A percentile compares a stretch with the other conserved stretches of the same genome.
These are phyloP conservation scores for Penicillium griseofulvum DNA, from an alignment of 2,329 filamentous ascomycete genomes.

Conservation along the genomic window DNA sequence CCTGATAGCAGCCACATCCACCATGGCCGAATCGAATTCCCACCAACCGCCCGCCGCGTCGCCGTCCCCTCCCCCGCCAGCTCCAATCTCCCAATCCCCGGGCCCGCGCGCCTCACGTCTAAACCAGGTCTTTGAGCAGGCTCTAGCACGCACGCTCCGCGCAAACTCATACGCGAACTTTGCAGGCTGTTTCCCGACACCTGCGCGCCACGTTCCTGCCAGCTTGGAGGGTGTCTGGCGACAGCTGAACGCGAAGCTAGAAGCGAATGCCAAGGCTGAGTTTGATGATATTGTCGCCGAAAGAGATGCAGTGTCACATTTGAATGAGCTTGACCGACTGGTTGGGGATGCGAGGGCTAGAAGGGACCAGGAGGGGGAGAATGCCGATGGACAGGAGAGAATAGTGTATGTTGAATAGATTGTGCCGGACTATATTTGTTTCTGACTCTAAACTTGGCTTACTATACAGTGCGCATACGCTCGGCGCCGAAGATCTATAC, in stretches of 20 bases:
- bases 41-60: conserved; percentile 29
- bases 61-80: conserved; percentile 53
- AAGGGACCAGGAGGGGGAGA: conserved; percentile 40
- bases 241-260: conserved; percentile 58
- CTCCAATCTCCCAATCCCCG: conserved; percentile 54
- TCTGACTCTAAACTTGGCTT: background rate
- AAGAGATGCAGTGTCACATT: conserved; percentile 54
- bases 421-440: background rate
- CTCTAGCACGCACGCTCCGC: conserved; percentile 58
- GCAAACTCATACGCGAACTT: conserved; percentile 63
- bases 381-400: conserved; percentile 35
- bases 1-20: conserved; percentile 1
- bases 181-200: conserved; percentile 62
- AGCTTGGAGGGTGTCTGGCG: conserved; percentile 57
- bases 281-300: conserved; percentile 61
- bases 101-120: conserved; percentile 61
- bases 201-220: conserved; percentile 56
- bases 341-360: conserved; percentile 58
- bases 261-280: conserved; percentile 56
- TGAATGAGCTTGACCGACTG: conserved; percentile 61
- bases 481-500: conserved; percentile 56
- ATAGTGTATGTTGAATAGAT: conserved; percentile 47
- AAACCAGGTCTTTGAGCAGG: conserved; percentile 59
- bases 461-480: conserved; percentile 54
- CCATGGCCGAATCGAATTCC: conserved; percentile 23